Evolutionary conservation across 2,329 filamentous ascomycete genomes (phyloP), one percentile per base, ranked within the genome.

Genomic region (Microascus cirrosus): DNA sequence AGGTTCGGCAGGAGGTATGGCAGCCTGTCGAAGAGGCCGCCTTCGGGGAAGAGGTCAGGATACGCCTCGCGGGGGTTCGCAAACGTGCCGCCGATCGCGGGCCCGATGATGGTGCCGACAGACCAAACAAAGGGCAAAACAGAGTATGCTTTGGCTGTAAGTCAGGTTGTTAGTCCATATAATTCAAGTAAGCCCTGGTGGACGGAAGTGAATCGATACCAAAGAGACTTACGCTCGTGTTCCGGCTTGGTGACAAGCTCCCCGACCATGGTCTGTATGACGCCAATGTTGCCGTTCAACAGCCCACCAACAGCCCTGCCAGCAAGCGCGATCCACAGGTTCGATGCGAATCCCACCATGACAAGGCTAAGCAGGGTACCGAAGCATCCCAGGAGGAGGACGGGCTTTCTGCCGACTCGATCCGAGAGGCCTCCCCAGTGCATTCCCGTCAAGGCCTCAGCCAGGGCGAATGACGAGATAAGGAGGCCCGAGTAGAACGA

Each of bases 111-210:
- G 11, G 90, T 95, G 25, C 92, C 92, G 56, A 96, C 85, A 53
- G 82, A 87, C 91, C 92, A 96, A 8, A 96, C 87, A 67, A 96
- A 96, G 0, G 92, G 92, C 90, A 96, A 95, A 52, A 96, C 83
- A 2, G 90, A 85, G 69, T 92, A 96, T 32, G 92, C 92, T 61
- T 87, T 84, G 59, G 90, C 87, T 90, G 64, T 61, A 45, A 45
- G 28, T 32, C 13, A 15, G 7, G 20, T 53, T 32, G 25, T 39
- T n/a, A n/a, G 32, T 53, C 28, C 39, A n/a, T 18, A 18, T 7
- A 61, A 32, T 63, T 65, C 61, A 67, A 65, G 59, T 56, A 32
- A 52, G 42, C 45, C 18, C 12, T 61, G 42, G 12, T n/a, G 10
- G 2, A 52, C 22, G 22, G 2, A 25, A 55, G 24, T 32, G 20